These are phyloP conservation scores for Cucurbita moschata DNA, from an alignment of 306 rosid genomes.

Conservation along the genomic window DNA sequence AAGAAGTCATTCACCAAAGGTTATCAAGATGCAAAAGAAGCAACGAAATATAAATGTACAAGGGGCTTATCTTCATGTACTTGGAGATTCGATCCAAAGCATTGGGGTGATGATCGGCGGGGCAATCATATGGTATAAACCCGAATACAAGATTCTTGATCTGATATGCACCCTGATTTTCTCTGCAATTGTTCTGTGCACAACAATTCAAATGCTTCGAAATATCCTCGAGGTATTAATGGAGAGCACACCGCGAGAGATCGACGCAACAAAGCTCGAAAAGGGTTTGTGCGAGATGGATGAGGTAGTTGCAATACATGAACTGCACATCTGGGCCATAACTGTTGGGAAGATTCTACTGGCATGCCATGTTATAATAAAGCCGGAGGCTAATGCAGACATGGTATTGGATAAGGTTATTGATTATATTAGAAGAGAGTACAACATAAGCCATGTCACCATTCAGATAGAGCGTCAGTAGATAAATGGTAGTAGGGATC, in stretches of 20 bases:
- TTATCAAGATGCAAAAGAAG: background rate
- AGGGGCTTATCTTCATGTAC: conserved; percentile 52
- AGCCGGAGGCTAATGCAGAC: conserved; percentile 33
- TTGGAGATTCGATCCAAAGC: conserved; percentile 47
- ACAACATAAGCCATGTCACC: conserved; percentile 36
- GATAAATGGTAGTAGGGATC: background rate
- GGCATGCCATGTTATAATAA: conserved; percentile 35
- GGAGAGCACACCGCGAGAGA: conserved; percentile 52
- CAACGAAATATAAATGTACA: conserved; percentile 32
- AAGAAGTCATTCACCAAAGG: background rate
- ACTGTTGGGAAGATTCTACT: conserved; percentile 35
- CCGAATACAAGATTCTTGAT: conserved; percentile 38
- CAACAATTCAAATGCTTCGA: conserved; percentile 42
- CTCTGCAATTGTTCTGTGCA: conserved; percentile 22
- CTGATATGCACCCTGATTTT: conserved; percentile 31
- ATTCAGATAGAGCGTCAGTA: conserved; percentile 43
- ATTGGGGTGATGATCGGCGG: conserved; percentile 57
- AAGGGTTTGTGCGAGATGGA: conserved; percentile 47
- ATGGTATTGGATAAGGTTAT: conserved; percentile 26
- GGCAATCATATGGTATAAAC: conserved; percentile 39
- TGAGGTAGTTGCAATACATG: conserved; percentile 29
- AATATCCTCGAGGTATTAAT: conserved; percentile 41
- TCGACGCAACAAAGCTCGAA: conserved; percentile 41
- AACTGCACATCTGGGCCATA: conserved; percentile 39
- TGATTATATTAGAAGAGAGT: conserved; percentile 27